Evolutionary conservation across 2,329 filamentous ascomycete genomes (phyloP).

Genomic region (Fusarium solani-melongenae): DNA sequence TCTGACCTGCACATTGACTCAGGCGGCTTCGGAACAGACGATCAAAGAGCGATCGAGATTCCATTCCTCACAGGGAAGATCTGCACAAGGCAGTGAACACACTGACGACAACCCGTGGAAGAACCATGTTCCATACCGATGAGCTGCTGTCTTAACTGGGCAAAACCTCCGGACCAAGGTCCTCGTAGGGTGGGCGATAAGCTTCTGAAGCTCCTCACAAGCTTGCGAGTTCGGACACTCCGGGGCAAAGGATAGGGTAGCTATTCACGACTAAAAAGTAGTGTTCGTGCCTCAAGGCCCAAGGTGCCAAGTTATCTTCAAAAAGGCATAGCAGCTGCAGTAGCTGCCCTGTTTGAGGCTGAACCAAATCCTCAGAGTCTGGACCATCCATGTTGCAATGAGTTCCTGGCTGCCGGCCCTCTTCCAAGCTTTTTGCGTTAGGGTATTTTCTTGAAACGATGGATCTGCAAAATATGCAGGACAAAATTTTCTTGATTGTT

Average conservation of each 20-base stretch:
- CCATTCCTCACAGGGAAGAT: not conserved
- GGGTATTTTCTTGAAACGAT: not conserved
- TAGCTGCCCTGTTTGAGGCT: not conserved
- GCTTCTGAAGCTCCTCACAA: not conserved
- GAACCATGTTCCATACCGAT: not conserved
- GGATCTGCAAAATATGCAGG: not conserved
- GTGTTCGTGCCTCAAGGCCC: not conserved
- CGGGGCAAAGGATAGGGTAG: not conserved
- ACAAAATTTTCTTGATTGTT: not conserved
- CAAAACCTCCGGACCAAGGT: not conserved
- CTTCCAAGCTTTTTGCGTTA: not conserved
- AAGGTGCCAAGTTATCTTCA: not conserved
- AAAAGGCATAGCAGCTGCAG: not conserved
- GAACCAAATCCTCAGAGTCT: not conserved
- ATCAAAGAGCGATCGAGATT: slow-evolving; percentile 35
- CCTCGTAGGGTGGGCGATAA: not conserved
- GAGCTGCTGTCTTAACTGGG: not conserved
- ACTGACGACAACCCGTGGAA: not conserved
- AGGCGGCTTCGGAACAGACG: slow-evolving; percentile 8
- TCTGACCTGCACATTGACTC: not conserved
- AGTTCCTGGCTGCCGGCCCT: not conserved
- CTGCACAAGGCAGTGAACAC: not conserved
- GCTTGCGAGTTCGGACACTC: not conserved
- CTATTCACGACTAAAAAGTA: not conserved
- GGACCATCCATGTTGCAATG: not conserved